Conservation (phyloP, 352 stramenopile species). For the Globisporangium iwayamae region DNA sequence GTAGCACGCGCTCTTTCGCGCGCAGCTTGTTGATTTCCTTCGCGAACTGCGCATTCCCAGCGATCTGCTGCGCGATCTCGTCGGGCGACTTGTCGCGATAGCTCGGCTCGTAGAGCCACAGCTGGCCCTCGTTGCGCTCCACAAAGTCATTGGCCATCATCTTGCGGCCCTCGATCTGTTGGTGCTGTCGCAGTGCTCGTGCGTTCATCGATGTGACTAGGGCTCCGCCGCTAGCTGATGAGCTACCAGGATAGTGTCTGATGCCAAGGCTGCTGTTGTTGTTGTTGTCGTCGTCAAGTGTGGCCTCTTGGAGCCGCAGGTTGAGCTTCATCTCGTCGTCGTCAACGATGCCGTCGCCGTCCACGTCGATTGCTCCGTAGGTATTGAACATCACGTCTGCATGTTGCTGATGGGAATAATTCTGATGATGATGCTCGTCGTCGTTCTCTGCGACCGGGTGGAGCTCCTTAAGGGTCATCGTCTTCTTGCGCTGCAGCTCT, state of each 20-base stretch:
- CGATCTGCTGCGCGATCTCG: constrained; percentile 46
- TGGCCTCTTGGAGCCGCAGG: constrained; percentile 38
- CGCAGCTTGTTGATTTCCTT: constrained; percentile 51
- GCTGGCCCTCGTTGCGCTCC: constrained; percentile 41
- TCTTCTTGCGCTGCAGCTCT: constrained; percentile 43
- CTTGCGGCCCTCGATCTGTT: constrained; percentile 47
- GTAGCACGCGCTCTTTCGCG: constrained; percentile 56
- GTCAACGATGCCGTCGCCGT: constrained; percentile 59
- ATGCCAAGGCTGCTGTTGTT: neutral
- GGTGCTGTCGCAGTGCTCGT: constrained; percentile 21
- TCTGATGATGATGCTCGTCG: neutral
- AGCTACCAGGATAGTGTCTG: neutral
- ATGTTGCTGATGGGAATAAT: neutral
- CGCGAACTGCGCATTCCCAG: constrained; percentile 34
- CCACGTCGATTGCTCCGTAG: constrained; percentile 55
- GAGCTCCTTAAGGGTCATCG: constrained; percentile 19
- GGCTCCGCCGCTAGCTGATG: neutral
- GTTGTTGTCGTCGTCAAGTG: constrained; percentile 14
- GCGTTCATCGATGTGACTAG: constrained; percentile 1
- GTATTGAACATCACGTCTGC: constrained; percentile 33
- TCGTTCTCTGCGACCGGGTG: neutral
- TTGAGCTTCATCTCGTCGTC: constrained; percentile 63
- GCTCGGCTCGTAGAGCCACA: constrained; percentile 54
- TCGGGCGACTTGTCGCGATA: constrained; percentile 34
- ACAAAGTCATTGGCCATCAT: constrained; percentile 68